Conservation (phyloP, 1,284 basidiomycete species). For the Veloboletus limbatus region DNA sequence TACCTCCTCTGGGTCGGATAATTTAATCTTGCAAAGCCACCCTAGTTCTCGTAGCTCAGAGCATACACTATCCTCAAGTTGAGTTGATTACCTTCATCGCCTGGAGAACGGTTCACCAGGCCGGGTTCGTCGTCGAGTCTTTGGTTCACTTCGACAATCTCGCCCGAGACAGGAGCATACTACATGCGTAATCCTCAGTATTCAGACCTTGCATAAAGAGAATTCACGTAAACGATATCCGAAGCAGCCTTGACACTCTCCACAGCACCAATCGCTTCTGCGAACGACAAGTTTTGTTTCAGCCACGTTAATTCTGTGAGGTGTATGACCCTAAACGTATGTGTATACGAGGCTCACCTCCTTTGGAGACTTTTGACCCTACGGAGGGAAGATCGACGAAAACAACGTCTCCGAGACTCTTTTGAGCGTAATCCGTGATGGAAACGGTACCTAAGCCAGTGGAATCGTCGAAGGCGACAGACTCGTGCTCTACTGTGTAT, state of each 20-base stretch:
- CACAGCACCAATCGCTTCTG: constrained; percentile 92
- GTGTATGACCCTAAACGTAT: constrained; percentile 5
- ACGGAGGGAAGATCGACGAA: constrained; percentile 88
- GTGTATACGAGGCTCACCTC: constrained; percentile 57
- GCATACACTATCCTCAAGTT: background rate
- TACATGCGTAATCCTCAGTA: constrained; percentile 31
- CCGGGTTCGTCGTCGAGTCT: constrained; percentile 68
- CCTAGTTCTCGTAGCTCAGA: constrained; percentile 46
- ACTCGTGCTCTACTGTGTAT: constrained; percentile 92
- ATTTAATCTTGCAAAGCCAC: constrained; percentile 93
- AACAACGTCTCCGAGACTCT: constrained; percentile 91
- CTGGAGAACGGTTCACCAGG: constrained; percentile 88
- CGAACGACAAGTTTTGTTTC: background rate
- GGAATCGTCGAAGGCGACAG: constrained; percentile 76
- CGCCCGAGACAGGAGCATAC: constrained; percentile 93
- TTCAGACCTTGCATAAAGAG: background rate
- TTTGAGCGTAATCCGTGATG: constrained; percentile 65
- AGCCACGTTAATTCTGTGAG: constrained; percentile 3
- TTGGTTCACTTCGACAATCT: constrained; percentile 79
- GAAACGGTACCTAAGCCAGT: constrained; percentile 82
- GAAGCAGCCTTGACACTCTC: constrained; percentile 99
- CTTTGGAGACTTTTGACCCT: constrained; percentile 70
- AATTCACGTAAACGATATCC: constrained; percentile 69
- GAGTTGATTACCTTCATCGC: constrained; percentile 70
- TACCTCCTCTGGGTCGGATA: constrained; percentile 77